Conservation (phyloP, 768 basidiomycete species). For the Boletus tomentosulus region DNA sequence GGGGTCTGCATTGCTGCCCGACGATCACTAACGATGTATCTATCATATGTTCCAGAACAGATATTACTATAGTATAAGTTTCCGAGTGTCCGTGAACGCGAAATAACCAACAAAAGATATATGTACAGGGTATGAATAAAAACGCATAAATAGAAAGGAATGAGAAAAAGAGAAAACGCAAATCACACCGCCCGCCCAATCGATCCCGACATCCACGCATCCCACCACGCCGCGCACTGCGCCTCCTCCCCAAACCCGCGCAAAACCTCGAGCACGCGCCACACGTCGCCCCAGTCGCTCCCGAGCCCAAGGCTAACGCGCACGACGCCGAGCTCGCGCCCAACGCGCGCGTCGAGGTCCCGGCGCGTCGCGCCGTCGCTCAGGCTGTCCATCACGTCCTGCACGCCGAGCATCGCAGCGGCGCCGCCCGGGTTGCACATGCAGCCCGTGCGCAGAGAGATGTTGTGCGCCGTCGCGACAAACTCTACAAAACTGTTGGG, state of each 20-base stretch:
- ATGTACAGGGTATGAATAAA: neutral
- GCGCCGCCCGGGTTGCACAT: conserved; percentile 88
- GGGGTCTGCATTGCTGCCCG: too few relatives aligned
- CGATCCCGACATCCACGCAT: conserved; percentile 32
- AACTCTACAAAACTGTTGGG: conserved; percentile 73
- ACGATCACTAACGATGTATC: too few relatives aligned
- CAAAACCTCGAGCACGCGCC: conserved; percentile 51
- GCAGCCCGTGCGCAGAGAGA: conserved; percentile 80
- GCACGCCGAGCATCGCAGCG: conserved; percentile 63
- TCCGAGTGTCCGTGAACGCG: neutral
- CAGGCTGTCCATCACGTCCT: conserved; percentile 59
- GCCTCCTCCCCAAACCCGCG: conserved; percentile 40
- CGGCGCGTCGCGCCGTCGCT: conserved; percentile 55
- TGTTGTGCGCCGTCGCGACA: conserved; percentile 55
- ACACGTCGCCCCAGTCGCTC: conserved; percentile 73
- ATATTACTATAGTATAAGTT: neutral
- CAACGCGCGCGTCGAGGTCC: conserved; percentile 58
- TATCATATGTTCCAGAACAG: too few relatives aligned
- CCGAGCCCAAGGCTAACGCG: conserved; percentile 76
- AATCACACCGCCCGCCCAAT: conserved; percentile 36
- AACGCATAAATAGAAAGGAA: neutral
- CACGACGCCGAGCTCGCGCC: conserved; percentile 69
- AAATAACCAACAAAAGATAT: neutral
- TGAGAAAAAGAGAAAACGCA: neutral
- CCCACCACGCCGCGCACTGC: conserved; percentile 39